Evolutionary conservation across 257 asterid genomes (phyloP), one percentile per base, ranked within the genome.

Genomic region (Penstemon davidsonii): DNA sequence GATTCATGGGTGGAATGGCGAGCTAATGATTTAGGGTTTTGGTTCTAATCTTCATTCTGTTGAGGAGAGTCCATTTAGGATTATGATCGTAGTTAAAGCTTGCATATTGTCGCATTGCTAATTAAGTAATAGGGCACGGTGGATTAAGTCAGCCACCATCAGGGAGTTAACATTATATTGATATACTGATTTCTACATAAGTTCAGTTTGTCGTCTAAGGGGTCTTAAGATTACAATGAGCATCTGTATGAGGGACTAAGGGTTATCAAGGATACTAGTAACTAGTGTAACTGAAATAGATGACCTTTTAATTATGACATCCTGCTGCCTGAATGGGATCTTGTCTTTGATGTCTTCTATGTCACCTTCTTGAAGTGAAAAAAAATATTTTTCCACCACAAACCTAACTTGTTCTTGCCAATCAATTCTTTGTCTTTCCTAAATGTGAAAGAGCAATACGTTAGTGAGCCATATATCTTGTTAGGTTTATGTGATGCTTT

Each of bases 31-130:
- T 13, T 50, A 6, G 51, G 61, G 62, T 36, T 40, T 37, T 60
- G 60, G 39, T 36, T 42, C 62, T 50, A 58, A 33, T 55, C 59
- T 19, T 33, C 50, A 8, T 53, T n/a, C 8, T 52, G 19, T 25
- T 18, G 64, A 52, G 64, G 52, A 45, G 46, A 36, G 5, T 65
- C 8, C 12, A 37, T 37, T 53, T 61, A 3, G 41, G 46, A 45
- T 39, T n/a, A 49, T 39, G 9, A 61, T 44, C 6, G 10, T 40
- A 8, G 11, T n/a, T 11, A 3, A 4, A n/a, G 44, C 15, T 59
- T 71, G 41, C 54, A 5, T 64, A 39, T n/a, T 52, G 33, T 66
- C 56, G 41, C 52, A 55, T 77, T 42, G 40, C 43, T 55, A 18
- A 64, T 45, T 56, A 57, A 7, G 64, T 44, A 18, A 13, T 40